These are phyloP conservation scores for Phellopilus nigrolimitatus DNA, from an alignment of 1,284 basidiomycete genomes.

Conservation along the genomic window DNA sequence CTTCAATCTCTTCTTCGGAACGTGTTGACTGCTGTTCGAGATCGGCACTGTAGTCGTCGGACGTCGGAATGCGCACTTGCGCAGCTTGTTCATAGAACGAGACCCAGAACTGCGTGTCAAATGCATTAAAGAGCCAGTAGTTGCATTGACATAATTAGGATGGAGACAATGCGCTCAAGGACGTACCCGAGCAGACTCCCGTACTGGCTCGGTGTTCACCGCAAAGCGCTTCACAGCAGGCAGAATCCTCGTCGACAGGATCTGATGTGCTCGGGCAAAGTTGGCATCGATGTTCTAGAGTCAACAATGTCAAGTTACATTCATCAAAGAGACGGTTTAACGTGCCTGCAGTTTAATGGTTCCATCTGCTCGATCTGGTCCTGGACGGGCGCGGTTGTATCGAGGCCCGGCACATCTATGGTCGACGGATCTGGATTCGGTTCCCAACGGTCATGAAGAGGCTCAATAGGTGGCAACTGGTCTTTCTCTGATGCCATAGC, in stretches of 20 bases:
- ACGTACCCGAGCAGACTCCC: constrained; percentile 80
- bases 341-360: constrained; percentile 74
- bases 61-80: constrained; percentile 73
- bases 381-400: constrained; percentile 65
- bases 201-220: constrained; percentile 79
- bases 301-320: constrained; percentile 24
- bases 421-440: constrained; percentile 57
- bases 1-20: constrained; percentile 32
- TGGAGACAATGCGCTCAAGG: background rate
- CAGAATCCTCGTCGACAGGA: constrained; percentile 77
- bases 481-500: constrained; percentile 10
- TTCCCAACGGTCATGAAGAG: constrained; percentile 51
- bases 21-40: constrained; percentile 35
- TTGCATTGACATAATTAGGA: background rate
- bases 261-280: constrained; percentile 84
- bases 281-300: constrained; percentile 92
- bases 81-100: constrained; percentile 92
- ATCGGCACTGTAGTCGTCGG: constrained; percentile 56
- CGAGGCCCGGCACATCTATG: constrained; percentile 71
- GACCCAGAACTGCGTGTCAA: constrained; percentile 76
- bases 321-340: constrained; percentile 6
- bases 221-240: constrained; percentile 89
- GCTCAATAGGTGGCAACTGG: constrained; percentile 18
- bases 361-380: constrained; percentile 94
- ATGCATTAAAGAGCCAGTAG: background rate